Percentiles rank a stretch among this genome's conserved stretches.
Conservation (phyloP, 108 stramenopile species). For the Skeletonema costatum region DNA sequence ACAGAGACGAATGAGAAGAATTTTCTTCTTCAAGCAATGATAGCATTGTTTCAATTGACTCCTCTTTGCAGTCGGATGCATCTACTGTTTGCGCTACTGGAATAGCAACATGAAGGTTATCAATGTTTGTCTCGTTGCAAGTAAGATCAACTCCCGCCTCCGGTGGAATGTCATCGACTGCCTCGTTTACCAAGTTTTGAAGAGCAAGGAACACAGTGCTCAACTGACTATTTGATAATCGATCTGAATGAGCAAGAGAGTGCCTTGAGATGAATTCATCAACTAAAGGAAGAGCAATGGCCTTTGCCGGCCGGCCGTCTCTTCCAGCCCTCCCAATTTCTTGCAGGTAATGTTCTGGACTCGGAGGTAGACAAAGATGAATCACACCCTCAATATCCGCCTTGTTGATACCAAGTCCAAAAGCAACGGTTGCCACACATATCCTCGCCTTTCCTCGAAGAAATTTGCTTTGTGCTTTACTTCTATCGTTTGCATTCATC, state of each 20-base stretch:
- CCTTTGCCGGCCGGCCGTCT: slow-evolving; percentile 82
- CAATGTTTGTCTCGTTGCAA: slow-evolving; percentile 19
- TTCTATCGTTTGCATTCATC: slow-evolving; percentile 75
- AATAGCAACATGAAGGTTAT: slow-evolving; percentile 59
- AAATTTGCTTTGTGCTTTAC: slow-evolving; percentile 83
- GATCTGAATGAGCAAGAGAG: slow-evolving; percentile 79
- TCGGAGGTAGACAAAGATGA: slow-evolving; percentile 89
- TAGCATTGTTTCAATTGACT: slow-evolving; percentile 85
- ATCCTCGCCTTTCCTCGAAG: slow-evolving; percentile 88
- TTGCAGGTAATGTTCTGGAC: slow-evolving; percentile 94
- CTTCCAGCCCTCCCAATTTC: slow-evolving; percentile 98
- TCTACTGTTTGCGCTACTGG: slow-evolving; percentile 53
- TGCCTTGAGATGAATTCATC: slow-evolving; percentile 77
- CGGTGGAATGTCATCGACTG: slow-evolving; percentile 37
- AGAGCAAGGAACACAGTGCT: slow-evolving; percentile 47
- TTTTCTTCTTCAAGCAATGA: slow-evolving; percentile 72
- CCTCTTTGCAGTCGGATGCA: slow-evolving; percentile 77
- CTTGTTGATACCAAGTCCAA: slow-evolving; percentile 98
- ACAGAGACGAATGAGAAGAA: slow-evolving; percentile 42
- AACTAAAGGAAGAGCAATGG: slow-evolving; percentile 72
- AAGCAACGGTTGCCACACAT: slow-evolving; percentile 95
- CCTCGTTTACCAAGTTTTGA: slow-evolving; percentile 43
- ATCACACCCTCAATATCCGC: slow-evolving; percentile 87
- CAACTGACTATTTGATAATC: slow-evolving; percentile 72
- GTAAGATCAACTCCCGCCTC: slow-evolving; percentile 30